Evolutionary conservation across 2,329 filamentous ascomycete genomes (phyloP), one percentile per base, ranked within the genome.

Genomic region (Cryoendolithus antarcticus): DNA sequence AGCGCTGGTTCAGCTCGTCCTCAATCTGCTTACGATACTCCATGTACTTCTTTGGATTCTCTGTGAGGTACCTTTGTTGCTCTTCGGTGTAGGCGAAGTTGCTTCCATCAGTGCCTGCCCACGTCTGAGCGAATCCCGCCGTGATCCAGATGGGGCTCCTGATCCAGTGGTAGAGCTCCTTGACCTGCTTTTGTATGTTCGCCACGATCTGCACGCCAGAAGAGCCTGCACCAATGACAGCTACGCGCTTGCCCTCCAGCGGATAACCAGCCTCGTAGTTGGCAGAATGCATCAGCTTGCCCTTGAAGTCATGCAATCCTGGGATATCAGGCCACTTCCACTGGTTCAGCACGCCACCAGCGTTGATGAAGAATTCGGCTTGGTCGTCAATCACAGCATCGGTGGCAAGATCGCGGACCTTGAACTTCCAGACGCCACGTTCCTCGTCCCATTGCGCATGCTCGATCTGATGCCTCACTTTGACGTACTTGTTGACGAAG

Each of bases 1-100:
- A 74, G 4, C 67, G 60, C 34, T 65, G 62, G 43, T 72, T 73
- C 9, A 74, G 58, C 43, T 69, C 65, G 42, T 63, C 62, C 43
- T 70, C 66, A 40, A 69, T 61, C 38, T 63, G 58, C 48, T 66
- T 67, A 43, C 64, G 61, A 45, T 69, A 69, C 44, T 65, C 63
- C 24, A 66, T 56, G 37, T 67, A 67, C 30, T 62, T 62, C 30
- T 61, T 52, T 0, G 65, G 63, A 36, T 67, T 60, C 3, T 63
- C 45, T 35, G 56, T 42, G 4, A 66, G 53, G 42, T 47, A 63
- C 8, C 61, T 44, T 5, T 59, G 48, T 39, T 68, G 64, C 34
- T 65, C 59, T 32, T 57, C 49, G 32, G 56, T 65, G 41, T 67
- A 70, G 37, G 55, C 54, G 44, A 70, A 70, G 48, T 71, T 71